Conservation (phyloP, 176 grass and related monocot species). For the Dactylis glomerata region DNA sequence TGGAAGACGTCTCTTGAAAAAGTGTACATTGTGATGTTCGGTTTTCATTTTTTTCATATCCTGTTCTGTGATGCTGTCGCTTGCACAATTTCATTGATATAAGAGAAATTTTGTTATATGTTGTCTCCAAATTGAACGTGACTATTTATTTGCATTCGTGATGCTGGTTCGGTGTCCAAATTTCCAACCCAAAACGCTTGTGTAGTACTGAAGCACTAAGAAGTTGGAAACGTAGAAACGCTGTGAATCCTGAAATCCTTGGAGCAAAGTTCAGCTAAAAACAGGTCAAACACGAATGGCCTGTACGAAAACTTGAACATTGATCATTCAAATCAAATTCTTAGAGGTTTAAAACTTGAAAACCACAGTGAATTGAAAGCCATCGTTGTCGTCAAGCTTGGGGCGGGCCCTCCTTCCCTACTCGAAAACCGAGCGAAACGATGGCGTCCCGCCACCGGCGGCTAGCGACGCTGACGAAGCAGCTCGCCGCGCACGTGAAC, state of each 20-base stretch:
- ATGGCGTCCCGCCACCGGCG: slow-evolving; percentile 40
- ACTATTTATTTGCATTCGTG: background rate
- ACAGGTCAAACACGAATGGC: background rate
- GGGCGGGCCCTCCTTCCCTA: background rate
- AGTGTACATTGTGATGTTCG: background rate
- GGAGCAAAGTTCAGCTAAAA: no score
- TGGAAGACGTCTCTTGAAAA: background rate
- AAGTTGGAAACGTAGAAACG: background rate
- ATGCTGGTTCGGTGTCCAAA: background rate
- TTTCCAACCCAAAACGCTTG: background rate
- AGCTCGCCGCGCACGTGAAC: slow-evolving; percentile 43
- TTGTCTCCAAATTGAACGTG: background rate
- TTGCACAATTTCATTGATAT: background rate
- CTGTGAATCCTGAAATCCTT: background rate
- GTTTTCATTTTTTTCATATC: background rate
- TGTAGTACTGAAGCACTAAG: background rate
- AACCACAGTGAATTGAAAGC: background rate
- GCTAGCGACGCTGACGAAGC: slow-evolving; percentile 50
- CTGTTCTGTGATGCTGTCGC: background rate
- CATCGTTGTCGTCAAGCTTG: background rate
- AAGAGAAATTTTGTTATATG: no score
- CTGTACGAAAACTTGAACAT: background rate
- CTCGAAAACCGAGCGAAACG: background rate
- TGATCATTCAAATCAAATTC: background rate
- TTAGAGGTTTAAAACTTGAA: background rate